phyloP scores from a whole-genome alignment of 257 asterid species.

The Solanum bukasovii region DNA sequence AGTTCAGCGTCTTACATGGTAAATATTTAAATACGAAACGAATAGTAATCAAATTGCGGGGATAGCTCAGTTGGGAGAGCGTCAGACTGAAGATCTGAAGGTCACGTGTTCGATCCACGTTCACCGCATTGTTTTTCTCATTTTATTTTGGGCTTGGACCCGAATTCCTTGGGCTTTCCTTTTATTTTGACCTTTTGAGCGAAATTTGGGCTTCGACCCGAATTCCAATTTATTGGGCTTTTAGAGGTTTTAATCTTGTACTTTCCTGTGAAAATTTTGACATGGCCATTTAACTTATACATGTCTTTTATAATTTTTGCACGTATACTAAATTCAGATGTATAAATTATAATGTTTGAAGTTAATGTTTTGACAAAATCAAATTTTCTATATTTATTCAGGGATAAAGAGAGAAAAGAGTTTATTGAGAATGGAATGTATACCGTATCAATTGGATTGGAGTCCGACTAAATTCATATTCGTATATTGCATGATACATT shows the following conservation, averaged over 20 bases:
- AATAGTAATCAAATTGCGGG: slow-evolving; percentile 23
- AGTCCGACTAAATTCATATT: too few species aligned
- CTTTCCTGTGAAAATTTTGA: neutral
- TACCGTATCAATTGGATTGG: neutral
- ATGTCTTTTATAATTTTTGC: neutral
- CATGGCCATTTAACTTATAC: neutral
- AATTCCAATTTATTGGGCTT: neutral
- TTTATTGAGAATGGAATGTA: neutral
- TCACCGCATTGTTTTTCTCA: slow-evolving; percentile 45
- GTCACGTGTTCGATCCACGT: slow-evolving; percentile 99
- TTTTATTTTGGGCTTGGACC: too few species aligned
- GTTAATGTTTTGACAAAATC: neutral
- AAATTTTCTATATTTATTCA: too few species aligned
- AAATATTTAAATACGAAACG: fast-evolving
- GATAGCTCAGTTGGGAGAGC: slow-evolving; percentile 98
- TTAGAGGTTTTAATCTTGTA: neutral
- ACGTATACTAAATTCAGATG: neutral
- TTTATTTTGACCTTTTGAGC: neutral
- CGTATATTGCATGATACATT: neutral
- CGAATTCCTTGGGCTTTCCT: too few species aligned
- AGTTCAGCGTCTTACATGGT: too few species aligned
- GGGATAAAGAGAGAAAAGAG: neutral
- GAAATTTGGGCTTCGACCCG: neutral
- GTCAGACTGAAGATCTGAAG: slow-evolving; percentile 87
- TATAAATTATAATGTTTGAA: too few species aligned